Evolutionary conservation across 768 basidiomycete species (phyloP), one percentile per base, ranked within the genome.

Genomic region (Erythrobasidium yunnanense): DNA sequence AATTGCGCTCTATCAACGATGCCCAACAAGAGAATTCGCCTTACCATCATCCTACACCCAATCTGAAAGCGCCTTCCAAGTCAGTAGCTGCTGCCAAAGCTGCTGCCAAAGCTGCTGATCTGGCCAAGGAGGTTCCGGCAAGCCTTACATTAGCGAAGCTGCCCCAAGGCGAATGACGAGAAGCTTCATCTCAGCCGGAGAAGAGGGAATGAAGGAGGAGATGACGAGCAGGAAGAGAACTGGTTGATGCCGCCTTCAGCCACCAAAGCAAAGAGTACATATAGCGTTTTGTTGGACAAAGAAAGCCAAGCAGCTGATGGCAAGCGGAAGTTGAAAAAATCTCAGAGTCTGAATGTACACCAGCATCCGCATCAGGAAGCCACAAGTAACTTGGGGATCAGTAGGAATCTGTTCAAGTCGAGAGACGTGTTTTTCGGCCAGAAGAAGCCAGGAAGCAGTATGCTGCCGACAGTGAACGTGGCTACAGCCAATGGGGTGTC

Each of bases 161-260:
- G 38, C 29, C n/a, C 47, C 20, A 42, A 34, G n/a, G 56, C 56
- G 2, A 42, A 35, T 17, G 56, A 58, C 8, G 54, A 55, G 15
- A 18, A 17, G 5, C 6, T 15, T 6, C 45, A 47, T 13, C 3
- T 4, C 4, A 23, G 2, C 38, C 18, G 13, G 35, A 23, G 5
- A 7, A 42, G 4, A 3, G 54, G 32, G 22, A 38, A 55, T 32
- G 54, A 33, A 55, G 54, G 42, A 2, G 8, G 8, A 5, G 27
- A 33, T 34, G 42, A 47, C 38, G 4, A 13, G n/a, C 34, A 58
- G 6, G 42, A 58, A 29, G 56, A 30, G 7, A 27, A 32, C 20
- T 58, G 56, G 56, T 46, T 58, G 25, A 35, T 58, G 34, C 56
- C 56, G 8, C 34, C 56, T 46, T 45, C 56, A 6, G 34, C 56